These are phyloP conservation scores for Fusarium azukiicola DNA, from an alignment of 2,329 filamentous ascomycete species.

Conservation along the genomic window DNA sequence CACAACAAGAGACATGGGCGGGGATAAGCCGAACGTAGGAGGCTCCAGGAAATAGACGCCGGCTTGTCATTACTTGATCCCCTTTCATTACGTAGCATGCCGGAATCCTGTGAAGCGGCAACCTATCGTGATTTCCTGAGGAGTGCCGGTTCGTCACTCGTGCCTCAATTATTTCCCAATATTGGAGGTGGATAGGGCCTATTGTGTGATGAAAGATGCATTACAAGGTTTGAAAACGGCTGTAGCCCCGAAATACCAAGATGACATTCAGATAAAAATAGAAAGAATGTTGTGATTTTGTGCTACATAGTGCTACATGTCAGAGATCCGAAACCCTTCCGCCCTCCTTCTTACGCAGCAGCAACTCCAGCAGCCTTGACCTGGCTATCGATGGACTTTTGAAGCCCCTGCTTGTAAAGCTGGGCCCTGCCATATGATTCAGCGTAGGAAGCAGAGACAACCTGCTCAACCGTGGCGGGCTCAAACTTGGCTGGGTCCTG, in stretches of 20 bases:
- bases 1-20: background rate
- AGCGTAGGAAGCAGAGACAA: slow-evolving; percentile 58
- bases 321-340: background rate
- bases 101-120: background rate
- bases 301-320: background rate
- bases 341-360: background rate
- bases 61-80: background rate
- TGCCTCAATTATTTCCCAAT: too few species aligned
- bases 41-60: background rate
- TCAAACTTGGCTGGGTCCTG: slow-evolving; percentile 54
- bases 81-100: background rate
- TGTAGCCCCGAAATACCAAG: background rate
- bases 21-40: background rate
- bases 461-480: slow-evolving; percentile 58
- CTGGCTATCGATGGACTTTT: slow-evolving; percentile 33
- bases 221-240: too few species aligned
- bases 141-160: background rate
- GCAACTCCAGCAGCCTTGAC: slow-evolving; percentile 19
- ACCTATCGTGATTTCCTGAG: background rate
- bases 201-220: background rate
- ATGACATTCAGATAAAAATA: background rate
- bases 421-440: slow-evolving; percentile 60
- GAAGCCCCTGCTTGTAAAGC: slow-evolving; percentile 57
- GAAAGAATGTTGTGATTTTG: background rate
- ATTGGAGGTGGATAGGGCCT: too few species aligned